Evolutionary conservation across 495 filamentous ascomycete genomes (phyloP), one percentile per base, ranked within the genome.

Genomic region (Podospora didyma): DNA sequence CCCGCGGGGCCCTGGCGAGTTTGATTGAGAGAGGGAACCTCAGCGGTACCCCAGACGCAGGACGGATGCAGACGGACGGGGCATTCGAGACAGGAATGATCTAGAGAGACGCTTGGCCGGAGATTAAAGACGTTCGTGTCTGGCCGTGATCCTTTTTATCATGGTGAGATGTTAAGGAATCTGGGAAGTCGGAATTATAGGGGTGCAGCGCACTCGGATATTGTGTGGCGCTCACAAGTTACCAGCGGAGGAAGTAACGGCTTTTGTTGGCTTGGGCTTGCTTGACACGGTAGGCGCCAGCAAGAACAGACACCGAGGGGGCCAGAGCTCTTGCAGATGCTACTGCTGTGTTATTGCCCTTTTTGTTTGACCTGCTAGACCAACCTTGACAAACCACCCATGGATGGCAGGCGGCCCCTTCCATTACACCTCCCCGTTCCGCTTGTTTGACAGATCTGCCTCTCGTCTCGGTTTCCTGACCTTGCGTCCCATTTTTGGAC

Each of bases 391-490:
- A 7, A 37, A 10, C 34, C 34, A 37, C 16, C 16, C 16, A n/a
- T 37, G 34, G 9, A 42, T 4, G 39, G 12, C 39, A 1, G 12
- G 12, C 14, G 12, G 39, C 39, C 39, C 5, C 39, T 42, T 42
- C 39, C 12, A 16, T 7, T 16, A 14, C 39, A 17, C 39, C 39
- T 14, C 9, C 39, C n/a, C 17, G 3, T 9, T 4, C 19, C 35
- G 28, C 31, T 39, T 19, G 49, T 9, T 49, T 28, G 21, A 31
- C 16, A 49, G 26, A 28, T 28, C 55, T 54, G 31, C 39, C 34
- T 46, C 44, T 54, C 51, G 56, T 53, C 51, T 58, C 54, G 52
- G 54, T 54, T 53, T 58, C 41, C 26, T 31, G 49, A 46, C 28
- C 39, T 51, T 37, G 46, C 45, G 28, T 52, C 12, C 42, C 41